These are phyloP conservation scores for Chlorella sp. DNA, from an alignment of 139 green algal genomes.

Conservation along the genomic window DNA sequence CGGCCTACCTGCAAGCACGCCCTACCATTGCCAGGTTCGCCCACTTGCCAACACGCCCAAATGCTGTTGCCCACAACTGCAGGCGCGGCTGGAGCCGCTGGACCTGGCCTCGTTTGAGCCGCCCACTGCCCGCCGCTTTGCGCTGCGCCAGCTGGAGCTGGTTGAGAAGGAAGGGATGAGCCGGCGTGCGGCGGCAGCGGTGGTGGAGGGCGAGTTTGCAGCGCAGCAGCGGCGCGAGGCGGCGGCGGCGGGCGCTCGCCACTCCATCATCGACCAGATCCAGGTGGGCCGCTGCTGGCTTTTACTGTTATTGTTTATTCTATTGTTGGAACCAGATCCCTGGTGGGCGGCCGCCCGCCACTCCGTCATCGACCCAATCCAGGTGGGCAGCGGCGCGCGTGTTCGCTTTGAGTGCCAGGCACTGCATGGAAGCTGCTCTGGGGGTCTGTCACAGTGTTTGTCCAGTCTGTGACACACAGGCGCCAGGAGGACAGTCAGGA, in stretches of 20 bases:
- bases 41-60: background rate
- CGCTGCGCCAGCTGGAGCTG: conserved; percentile 41
- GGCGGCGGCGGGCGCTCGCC: conserved; percentile 2
- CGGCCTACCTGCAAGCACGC: too few relatives aligned
- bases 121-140: conserved; percentile 35
- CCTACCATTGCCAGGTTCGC: background rate
- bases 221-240: conserved; percentile 1
- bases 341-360: too few relatives aligned
- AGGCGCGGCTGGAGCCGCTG: conserved; percentile 35
- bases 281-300: conserved; percentile 6
- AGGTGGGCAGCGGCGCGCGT: too few relatives aligned
- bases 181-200: background rate
- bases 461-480: too few relatives aligned
- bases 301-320: too few relatives aligned
- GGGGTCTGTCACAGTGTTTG: too few relatives aligned
- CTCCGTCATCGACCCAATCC: too few relatives aligned
- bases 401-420: too few relatives aligned
- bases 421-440: too few relatives aligned
- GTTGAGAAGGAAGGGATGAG: conserved; percentile 5
- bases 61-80: background rate
- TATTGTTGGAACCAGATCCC: too few relatives aligned
- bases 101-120: conserved; percentile 42
- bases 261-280: conserved; percentile 11
- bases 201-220: conserved; percentile 26
- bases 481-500: too few relatives aligned